phyloP scores from a whole-genome alignment of 2,329 filamentous ascomycete species.

The Orbilia blumenaviensis region DNA sequence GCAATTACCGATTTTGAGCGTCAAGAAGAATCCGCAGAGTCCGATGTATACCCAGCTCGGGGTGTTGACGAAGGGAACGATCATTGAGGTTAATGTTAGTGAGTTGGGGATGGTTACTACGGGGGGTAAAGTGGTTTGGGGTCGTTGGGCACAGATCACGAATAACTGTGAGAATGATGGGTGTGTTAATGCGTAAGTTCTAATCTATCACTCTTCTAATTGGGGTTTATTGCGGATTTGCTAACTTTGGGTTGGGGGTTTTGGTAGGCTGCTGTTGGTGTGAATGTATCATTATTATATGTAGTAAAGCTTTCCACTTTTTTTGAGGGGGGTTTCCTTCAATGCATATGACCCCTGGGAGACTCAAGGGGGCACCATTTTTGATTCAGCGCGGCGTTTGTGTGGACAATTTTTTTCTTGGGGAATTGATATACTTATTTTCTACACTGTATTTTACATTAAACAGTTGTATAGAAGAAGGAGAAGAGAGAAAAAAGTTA shows the following conservation, averaged over 20 bases:
- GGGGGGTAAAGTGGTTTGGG: constrained; percentile 92
- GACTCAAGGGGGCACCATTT: not conserved
- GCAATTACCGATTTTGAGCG: constrained; percentile 79
- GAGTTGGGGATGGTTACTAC: constrained; percentile 92
- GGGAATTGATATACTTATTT: not conserved
- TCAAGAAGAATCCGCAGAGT: constrained; percentile 88
- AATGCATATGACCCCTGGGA: not conserved
- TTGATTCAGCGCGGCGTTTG: constrained; percentile 7
- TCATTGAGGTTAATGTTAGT: constrained; percentile 90
- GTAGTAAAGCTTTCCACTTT: not conserved
- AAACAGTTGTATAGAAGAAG: no score
- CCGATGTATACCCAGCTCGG: constrained; percentile 92
- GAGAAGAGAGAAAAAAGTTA: not conserved
- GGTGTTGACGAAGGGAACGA: constrained; percentile 84
- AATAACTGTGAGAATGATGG: constrained; percentile 71
- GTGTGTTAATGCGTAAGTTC: constrained; percentile 67
- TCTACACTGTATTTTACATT: not conserved
- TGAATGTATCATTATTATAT: constrained; percentile 19
- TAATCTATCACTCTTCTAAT: not conserved
- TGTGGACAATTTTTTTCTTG: not conserved
- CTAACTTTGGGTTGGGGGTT: constrained; percentile 2
- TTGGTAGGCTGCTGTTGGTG: constrained; percentile 48
- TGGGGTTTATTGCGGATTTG: not conserved
- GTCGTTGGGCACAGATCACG: constrained; percentile 78
- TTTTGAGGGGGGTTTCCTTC: no score